A percentile compares a stretch with the other conserved stretches of the same genome.
Evolutionary conservation across 2,329 filamentous ascomycete genomes (phyloP).

Genomic region (Simplicillium sp.): DNA sequence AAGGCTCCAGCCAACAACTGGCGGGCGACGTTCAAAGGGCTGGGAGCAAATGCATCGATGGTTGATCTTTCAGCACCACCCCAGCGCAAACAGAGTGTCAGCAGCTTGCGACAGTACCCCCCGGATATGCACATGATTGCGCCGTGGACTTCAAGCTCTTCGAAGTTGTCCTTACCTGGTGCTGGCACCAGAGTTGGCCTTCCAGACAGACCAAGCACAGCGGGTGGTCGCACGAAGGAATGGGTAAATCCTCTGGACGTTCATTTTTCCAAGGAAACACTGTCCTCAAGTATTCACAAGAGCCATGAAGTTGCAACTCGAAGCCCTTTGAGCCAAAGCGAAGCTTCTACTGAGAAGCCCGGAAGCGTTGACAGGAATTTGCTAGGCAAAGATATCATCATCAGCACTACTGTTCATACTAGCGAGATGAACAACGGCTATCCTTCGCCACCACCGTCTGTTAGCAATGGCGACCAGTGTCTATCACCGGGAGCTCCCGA

Average conservation of each 20-base stretch:
- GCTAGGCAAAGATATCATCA: neutral
- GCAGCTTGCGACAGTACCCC: constrained; percentile 19
- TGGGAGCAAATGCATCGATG: constrained; percentile 32
- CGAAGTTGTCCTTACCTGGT: constrained; percentile 22
- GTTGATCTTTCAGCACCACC: constrained; percentile 28
- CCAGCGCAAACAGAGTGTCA: constrained; percentile 16
- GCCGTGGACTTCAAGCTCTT: constrained; percentile 24
- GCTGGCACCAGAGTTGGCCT: constrained; percentile 20
- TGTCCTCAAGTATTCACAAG: constrained; percentile 14
- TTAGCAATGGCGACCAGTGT: constrained; percentile 16
- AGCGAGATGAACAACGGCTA: constrained; percentile 11
- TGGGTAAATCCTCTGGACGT: constrained; percentile 40
- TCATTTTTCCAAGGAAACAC: constrained; percentile 25
- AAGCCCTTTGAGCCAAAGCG: neutral
- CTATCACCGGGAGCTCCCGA: constrained; percentile 7
- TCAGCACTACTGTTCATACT: too few relatives aligned
- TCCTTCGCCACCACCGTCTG: constrained; percentile 28
- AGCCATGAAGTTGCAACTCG: constrained; percentile 25
- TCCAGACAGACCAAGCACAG: constrained; percentile 22
- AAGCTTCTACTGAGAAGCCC: constrained; percentile 12
- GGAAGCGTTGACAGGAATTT: constrained; percentile 3
- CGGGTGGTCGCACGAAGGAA: constrained; percentile 23
- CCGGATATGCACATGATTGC: constrained; percentile 30
- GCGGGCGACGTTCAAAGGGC: constrained; percentile 25
- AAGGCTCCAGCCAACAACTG: constrained; percentile 14